Conservation (phyloP, 805 yeast species). For the Candida parachauliodes region DNA sequence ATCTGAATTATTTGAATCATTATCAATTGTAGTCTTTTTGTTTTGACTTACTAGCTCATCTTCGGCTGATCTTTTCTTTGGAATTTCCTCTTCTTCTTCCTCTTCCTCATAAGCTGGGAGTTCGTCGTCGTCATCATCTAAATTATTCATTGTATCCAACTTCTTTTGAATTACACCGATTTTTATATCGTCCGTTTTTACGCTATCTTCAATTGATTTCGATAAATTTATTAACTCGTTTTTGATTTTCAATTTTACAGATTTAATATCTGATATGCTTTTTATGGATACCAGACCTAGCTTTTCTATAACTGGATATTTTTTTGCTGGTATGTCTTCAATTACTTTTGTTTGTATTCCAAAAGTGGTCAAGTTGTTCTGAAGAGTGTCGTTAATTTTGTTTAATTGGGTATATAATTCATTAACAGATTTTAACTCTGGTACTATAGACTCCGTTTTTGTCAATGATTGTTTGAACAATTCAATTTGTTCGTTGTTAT, state of each 20-base stretch:
- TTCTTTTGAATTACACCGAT: slow-evolving; percentile 25
- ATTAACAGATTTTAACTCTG: slow-evolving; percentile 33
- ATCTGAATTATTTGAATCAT: slow-evolving; percentile 14
- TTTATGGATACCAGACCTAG: slow-evolving; percentile 29
- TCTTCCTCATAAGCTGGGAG: slow-evolving; percentile 26
- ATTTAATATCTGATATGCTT: slow-evolving; percentile 30
- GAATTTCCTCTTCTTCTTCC: slow-evolving; percentile 15
- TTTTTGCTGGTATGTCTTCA: slow-evolving; percentile 38
- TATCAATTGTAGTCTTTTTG: not conserved
- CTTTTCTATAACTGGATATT: slow-evolving; percentile 36
- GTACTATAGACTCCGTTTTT: slow-evolving; percentile 12
- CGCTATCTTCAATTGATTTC: slow-evolving; percentile 20
- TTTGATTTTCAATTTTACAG: slow-evolving; percentile 23
- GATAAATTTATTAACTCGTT: slow-evolving; percentile 18
- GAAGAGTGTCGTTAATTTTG: slow-evolving; percentile 22
- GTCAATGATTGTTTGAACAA: slow-evolving; percentile 23
- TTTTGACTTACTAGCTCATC: slow-evolving; percentile 2
- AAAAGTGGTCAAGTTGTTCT: slow-evolving; percentile 36
- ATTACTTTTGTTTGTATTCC: slow-evolving; percentile 35
- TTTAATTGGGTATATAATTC: slow-evolving; percentile 25
- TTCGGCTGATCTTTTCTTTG: slow-evolving; percentile 5
- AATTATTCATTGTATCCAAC: slow-evolving; percentile 27
- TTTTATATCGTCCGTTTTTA: slow-evolving; percentile 30
- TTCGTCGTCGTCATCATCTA: slow-evolving; percentile 25
- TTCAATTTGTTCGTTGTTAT: slow-evolving; percentile 24